phyloP scores from a whole-genome alignment of 306 rosid genomes.

The Geum urbanum region DNA sequence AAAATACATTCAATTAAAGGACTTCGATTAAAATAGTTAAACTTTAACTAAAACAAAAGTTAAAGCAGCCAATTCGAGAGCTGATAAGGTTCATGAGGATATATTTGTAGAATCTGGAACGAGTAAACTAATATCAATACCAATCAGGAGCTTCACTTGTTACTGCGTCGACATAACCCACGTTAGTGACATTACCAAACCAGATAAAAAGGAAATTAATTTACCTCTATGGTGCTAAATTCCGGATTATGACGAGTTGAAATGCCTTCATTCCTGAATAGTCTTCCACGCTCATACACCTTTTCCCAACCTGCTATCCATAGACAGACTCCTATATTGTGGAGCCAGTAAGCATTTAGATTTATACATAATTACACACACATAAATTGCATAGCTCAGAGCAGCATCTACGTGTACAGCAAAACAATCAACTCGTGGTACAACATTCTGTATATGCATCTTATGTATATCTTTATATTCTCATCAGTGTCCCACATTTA shows the following conservation, averaged over 20 bases:
- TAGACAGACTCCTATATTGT: conserved; percentile 5
- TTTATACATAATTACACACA: neutral
- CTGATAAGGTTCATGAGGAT: no score
- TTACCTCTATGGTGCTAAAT: conserved; percentile 96
- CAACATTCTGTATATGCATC: neutral
- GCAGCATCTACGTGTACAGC: no score
- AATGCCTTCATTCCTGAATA: conserved; percentile 96
- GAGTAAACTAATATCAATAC: conserved; percentile 40
- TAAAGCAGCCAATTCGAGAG: no score
- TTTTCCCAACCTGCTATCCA: conserved; percentile 76
- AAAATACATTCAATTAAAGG: no score
- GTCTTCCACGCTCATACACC: conserved; percentile 92
- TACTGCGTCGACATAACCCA: conserved; percentile 14
- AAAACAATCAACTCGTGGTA: neutral
- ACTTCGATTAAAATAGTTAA: no score
- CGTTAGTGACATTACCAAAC: neutral
- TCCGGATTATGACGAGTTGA: conserved; percentile 99
- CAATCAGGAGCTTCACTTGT: conserved; percentile 34
- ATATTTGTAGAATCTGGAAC: no score
- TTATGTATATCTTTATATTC: no score
- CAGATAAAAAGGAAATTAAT: conserved; percentile 12
- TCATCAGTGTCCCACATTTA: no score
- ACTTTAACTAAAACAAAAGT: no score
- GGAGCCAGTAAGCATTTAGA: neutral
- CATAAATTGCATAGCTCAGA: neutral